These are phyloP conservation scores for Wallacemonas rigidus DNA, from an alignment of 208 protist species.

Conservation along the genomic window DNA sequence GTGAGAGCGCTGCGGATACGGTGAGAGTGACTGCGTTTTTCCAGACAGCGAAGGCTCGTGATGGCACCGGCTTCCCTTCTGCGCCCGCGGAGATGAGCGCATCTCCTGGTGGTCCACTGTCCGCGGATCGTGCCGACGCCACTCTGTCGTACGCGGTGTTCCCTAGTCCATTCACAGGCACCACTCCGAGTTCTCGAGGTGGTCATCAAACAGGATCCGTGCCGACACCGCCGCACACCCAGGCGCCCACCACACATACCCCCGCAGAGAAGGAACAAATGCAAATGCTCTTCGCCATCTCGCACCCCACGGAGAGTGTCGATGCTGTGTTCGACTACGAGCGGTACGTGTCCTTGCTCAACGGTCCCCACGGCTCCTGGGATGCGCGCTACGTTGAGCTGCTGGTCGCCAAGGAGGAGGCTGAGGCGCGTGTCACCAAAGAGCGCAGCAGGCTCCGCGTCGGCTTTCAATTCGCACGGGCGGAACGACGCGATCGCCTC, in stretches of 20 bases:
- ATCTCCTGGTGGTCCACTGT: too few relatives aligned
- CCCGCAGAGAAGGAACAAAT: neutral
- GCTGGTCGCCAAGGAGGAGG: constrained; percentile 31
- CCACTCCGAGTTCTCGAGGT: too few relatives aligned
- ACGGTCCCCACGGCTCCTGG: neutral
- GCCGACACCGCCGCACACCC: neutral
- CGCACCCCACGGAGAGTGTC: constrained; percentile 33
- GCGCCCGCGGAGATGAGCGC: too few relatives aligned
- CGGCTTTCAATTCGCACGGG: constrained; percentile 16
- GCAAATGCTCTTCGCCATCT: constrained; percentile 15
- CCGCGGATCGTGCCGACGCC: too few relatives aligned
- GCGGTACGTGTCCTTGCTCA: constrained; percentile 35
- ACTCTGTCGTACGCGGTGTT: too few relatives aligned
- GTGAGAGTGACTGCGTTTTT: neutral
- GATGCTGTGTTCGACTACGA: constrained; percentile 90
- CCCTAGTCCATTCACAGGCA: too few relatives aligned
- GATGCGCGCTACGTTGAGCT: constrained; percentile 31
- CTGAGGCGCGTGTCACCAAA: constrained; percentile 23
- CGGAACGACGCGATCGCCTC: constrained; percentile 25
- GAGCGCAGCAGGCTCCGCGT: constrained; percentile 18
- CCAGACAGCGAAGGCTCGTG: neutral
- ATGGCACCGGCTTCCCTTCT: too few relatives aligned
- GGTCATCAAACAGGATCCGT: too few relatives aligned
- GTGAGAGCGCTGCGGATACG: neutral
- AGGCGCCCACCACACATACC: neutral